phyloP scores from a whole-genome alignment of 129 eudicot species.

The Pittosporum tobira region DNA sequence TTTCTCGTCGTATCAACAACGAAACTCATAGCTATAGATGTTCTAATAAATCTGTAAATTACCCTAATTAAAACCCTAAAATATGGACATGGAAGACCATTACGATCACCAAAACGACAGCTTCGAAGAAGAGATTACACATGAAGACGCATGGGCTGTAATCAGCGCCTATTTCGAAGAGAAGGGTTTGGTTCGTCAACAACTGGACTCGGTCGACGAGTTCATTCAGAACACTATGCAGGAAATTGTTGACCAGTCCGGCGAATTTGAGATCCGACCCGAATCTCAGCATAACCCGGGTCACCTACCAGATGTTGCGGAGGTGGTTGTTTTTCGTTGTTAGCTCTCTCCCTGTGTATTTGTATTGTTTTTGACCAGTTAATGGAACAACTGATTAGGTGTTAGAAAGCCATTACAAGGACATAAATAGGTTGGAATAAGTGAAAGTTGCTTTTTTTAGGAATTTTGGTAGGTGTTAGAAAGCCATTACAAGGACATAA shows the following conservation, averaged over 20 bases:
- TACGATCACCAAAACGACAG: slow-evolving; percentile 36
- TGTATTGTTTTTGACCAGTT: too few species aligned
- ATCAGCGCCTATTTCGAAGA: slow-evolving; percentile 85
- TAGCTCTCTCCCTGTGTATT: too few species aligned
- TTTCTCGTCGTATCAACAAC: too few species aligned
- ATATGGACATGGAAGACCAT: slow-evolving; percentile 49
- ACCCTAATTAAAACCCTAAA: not conserved
- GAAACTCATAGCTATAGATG: too few species aligned
- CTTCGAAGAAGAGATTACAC: slow-evolving; percentile 69
- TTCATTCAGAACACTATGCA: slow-evolving; percentile 94
- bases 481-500: not conserved
- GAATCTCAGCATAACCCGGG: slow-evolving; percentile 95
- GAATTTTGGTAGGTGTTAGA: not conserved
- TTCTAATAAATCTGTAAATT: not conserved
- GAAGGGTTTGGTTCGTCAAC: slow-evolving; percentile 84
- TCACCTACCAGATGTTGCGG: slow-evolving; percentile 74
- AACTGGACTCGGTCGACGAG: slow-evolving; percentile 85
- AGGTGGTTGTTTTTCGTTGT: too few species aligned
- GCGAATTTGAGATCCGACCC: slow-evolving; percentile 91
- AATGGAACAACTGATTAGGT: too few species aligned
- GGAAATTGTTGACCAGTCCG: slow-evolving; percentile 82
- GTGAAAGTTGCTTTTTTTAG: not conserved
- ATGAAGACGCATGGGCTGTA: slow-evolving; percentile 94
- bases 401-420: not conserved
- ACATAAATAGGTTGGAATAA: not conserved